Conservation (phyloP, 75 land plant species). For the Picea sitchensis region DNA sequence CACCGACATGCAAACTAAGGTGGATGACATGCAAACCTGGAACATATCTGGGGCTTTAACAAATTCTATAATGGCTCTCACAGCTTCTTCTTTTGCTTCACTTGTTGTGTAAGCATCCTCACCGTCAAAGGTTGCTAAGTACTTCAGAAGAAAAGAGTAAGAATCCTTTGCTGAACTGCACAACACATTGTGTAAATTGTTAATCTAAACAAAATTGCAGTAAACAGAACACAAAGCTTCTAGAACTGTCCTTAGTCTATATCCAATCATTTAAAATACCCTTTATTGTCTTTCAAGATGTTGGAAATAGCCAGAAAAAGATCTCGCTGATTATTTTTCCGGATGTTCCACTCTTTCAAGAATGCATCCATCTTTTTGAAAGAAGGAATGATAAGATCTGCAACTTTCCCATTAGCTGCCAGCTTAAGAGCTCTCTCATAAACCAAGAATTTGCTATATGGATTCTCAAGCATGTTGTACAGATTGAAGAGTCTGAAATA, state of each 20-base stretch:
- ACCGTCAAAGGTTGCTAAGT: constrained; percentile 80
- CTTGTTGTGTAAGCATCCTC: constrained; percentile 53
- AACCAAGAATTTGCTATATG: constrained; percentile 73
- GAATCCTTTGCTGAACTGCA: constrained; percentile 75
- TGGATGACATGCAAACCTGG: constrained; percentile 49
- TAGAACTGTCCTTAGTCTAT: too few relatives aligned
- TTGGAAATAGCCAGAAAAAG: constrained; percentile 73
- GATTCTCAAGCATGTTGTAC: constrained; percentile 82
- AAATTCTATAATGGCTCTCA: constrained; percentile 80
- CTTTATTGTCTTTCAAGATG: constrained; percentile 77
- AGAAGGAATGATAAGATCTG: constrained; percentile 78
- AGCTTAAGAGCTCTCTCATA: constrained; percentile 74
- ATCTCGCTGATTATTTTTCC: constrained; percentile 60
- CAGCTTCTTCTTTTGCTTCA: constrained; percentile 96
- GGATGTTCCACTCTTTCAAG: constrained; percentile 88
- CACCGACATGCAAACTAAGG: too few relatives aligned
- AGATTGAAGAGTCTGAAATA: constrained; percentile 72
- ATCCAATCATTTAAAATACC: constrained; percentile 31
- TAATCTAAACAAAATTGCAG: too few relatives aligned
- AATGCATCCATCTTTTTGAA: constrained; percentile 90
- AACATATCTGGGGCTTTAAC: constrained; percentile 94
- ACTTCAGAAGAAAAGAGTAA: constrained; percentile 67
- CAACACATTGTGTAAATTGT: too few relatives aligned
- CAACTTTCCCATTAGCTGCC: constrained; percentile 69
- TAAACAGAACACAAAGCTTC: too few relatives aligned